Percentiles rank a stretch among this genome's conserved stretches.
Conservation (phyloP, 164 flowering plant species). For the Annona squamosa region DNA sequence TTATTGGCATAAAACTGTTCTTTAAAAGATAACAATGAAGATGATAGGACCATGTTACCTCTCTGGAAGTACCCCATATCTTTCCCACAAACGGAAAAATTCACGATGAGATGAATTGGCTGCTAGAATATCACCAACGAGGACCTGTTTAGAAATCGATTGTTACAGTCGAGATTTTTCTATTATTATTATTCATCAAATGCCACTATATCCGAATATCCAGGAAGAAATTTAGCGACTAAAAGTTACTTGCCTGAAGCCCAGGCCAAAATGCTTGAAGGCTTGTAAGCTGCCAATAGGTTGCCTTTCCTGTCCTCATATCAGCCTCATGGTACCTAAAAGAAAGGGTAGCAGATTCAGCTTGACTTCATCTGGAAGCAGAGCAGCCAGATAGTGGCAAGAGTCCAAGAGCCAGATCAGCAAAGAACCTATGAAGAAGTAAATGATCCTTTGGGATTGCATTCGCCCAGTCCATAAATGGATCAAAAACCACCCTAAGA, state of each 20-base stretch:
- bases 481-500: background rate
- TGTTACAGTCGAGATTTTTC: slow-evolving; percentile 11
- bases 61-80: slow-evolving; percentile 91
- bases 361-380: background rate
- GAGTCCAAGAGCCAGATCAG: background rate
- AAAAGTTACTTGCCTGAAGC: slow-evolving; percentile 56
- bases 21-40: background rate
- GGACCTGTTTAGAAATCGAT: slow-evolving; percentile 48
- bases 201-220: background rate
- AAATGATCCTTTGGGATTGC: background rate
- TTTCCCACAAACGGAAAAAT: slow-evolving; percentile 84
- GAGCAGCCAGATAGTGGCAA: background rate
- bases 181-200: background rate
- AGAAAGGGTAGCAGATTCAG: background rate
- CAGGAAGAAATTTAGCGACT: slow-evolving; percentile 2
- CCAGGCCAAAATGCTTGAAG: slow-evolving; percentile 99
- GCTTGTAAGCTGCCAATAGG: slow-evolving; percentile 99
- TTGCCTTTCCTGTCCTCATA: slow-evolving; percentile 94
- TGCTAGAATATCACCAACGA: slow-evolving; percentile 87
- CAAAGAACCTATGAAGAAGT: background rate
- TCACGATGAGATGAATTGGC: slow-evolving; percentile 96
- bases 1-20: too few species aligned
- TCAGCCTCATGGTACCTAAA: slow-evolving; percentile 98
- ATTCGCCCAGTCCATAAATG: background rate
- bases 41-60: slow-evolving; percentile 35